phyloP scores from a whole-genome alignment of 768 basidiomycete species.

The Pulveroboletus ravenelii region DNA sequence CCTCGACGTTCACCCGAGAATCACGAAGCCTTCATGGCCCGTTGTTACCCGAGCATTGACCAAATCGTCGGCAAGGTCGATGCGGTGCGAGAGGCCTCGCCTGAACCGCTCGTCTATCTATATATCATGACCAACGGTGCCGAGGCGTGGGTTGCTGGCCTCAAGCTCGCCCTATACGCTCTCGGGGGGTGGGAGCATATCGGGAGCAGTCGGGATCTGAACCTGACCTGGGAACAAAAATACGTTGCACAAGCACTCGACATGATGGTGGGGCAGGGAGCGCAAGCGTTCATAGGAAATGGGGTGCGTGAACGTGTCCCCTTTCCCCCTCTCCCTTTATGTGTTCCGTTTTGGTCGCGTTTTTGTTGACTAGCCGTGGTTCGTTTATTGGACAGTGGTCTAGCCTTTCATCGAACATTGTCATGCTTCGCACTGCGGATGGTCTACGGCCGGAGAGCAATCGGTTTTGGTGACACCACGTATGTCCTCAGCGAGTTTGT shows the following conservation, averaged over 20 bases:
- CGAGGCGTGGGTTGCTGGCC: neutral
- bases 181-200: neutral
- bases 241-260: neutral
- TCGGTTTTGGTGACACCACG: neutral
- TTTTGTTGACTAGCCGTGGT: too few relatives aligned
- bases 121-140: neutral
- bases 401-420: neutral
- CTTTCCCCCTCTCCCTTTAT: neutral
- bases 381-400: neutral
- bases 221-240: neutral
- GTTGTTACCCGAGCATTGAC: neutral
- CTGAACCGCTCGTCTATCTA: neutral
- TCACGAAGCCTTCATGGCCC: neutral
- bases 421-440: neutral
- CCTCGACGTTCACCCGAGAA: neutral
- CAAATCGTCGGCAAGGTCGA: constrained; percentile 2
- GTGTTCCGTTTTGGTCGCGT: neutral
- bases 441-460: neutral
- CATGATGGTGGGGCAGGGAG: neutral
- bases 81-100: neutral
- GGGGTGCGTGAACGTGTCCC: neutral
- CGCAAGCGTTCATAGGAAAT: neutral
- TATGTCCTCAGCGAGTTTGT: too few relatives aligned
- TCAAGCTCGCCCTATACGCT: neutral
- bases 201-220: neutral